A percentile compares a stretch with the other conserved stretches of the same genome.
These are phyloP conservation scores for Suhomyces yuchorum DNA, from an alignment of 1,139 yeast species.

Conservation along the genomic window DNA sequence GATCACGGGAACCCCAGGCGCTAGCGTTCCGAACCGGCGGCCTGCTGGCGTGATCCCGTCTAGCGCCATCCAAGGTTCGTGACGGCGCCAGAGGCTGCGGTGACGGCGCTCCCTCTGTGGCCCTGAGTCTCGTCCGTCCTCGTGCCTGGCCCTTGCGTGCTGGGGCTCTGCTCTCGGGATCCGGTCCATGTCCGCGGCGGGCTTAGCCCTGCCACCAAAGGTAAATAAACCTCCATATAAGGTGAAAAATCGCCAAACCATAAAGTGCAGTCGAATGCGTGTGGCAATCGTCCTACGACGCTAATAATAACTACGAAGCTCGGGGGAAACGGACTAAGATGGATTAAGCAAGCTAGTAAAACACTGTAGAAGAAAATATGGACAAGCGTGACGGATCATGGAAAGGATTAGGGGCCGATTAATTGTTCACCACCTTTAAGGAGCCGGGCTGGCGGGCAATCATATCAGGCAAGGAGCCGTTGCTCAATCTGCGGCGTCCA, in stretches of 20 bases:
- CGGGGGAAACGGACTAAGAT: slow-evolving; percentile 1
- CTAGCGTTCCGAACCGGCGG: background rate
- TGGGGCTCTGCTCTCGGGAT: background rate
- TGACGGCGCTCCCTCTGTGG: too few species aligned
- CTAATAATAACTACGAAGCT: background rate
- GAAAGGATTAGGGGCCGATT: background rate
- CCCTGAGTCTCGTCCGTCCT: too few species aligned
- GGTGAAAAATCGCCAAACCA: background rate
- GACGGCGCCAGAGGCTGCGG: background rate
- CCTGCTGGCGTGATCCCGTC: too few species aligned
- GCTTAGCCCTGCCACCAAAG: background rate
- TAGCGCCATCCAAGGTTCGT: background rate
- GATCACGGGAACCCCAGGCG: background rate
- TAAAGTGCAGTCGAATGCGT: background rate
- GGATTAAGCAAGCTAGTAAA: slow-evolving; percentile 10
- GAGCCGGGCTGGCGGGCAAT: slow-evolving; percentile 48
- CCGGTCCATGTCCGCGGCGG: background rate
- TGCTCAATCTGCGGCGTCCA: slow-evolving; percentile 59
- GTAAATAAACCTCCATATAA: background rate
- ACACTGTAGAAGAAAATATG: slow-evolving; percentile 9
- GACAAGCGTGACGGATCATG: slow-evolving; percentile 4
- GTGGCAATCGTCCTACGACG: background rate
- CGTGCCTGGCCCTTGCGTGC: background rate
- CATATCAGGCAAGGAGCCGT: slow-evolving; percentile 73
- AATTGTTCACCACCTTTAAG: slow-evolving; percentile 47